Evolutionary conservation across 139 green algal genomes (phyloP).

Genomic region (Yamagishiella unicocca): DNA sequence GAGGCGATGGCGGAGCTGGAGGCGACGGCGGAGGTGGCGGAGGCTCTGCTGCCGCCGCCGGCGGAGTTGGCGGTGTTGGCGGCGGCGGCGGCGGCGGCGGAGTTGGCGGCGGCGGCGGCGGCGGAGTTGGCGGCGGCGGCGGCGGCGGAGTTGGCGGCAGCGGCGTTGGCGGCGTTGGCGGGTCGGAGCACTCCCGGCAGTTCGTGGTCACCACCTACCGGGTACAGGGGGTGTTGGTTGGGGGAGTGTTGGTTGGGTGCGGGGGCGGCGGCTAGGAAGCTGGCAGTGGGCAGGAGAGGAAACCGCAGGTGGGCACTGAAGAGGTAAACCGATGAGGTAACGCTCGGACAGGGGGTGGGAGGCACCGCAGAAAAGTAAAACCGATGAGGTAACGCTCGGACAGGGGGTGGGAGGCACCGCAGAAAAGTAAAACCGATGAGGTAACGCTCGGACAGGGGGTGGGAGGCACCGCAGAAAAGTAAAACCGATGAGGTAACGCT

Average conservation of each 20-base stretch:
- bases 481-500: too few relatives aligned
- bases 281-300: too few relatives aligned
- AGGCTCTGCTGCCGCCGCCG: background rate
- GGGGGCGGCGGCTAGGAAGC: background rate
- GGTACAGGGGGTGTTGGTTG: background rate
- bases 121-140: background rate
- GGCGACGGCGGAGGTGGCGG: background rate
- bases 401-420: too few relatives aligned
- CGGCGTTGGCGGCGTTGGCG: background rate
- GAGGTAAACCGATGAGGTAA: too few relatives aligned
- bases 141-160: background rate
- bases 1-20: too few relatives aligned
- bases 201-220: slow-evolving; percentile 57
- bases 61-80: too few relatives aligned
- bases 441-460: too few relatives aligned
- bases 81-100: background rate
- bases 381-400: background rate
- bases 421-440: too few relatives aligned
- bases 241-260: background rate
- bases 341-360: background rate
- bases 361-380: background rate
- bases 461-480: too few relatives aligned
- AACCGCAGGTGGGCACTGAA: too few relatives aligned
- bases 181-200: slow-evolving; percentile 43
- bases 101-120: background rate